These are phyloP conservation scores for Lasiodiplodia sp. DNA, from an alignment of 2,329 filamentous ascomycete species.

Conservation along the genomic window DNA sequence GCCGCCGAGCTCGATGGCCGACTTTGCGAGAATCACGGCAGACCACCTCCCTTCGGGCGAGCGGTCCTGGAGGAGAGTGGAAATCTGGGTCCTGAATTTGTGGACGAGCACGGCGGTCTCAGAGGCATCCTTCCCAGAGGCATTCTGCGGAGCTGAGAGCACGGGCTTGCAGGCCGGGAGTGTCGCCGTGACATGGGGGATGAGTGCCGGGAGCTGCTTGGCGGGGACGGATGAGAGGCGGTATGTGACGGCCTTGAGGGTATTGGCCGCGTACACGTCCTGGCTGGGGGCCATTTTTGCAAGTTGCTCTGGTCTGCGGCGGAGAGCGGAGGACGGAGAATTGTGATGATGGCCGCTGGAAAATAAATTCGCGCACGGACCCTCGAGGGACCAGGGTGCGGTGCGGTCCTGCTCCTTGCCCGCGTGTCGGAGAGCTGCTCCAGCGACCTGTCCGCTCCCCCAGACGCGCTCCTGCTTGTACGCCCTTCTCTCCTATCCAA, in stretches of 20 bases:
- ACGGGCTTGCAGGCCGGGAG: slow-evolving; percentile 63
- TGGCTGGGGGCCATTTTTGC: slow-evolving; percentile 24
- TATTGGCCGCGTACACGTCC: slow-evolving; percentile 12
- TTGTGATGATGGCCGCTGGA: slow-evolving; percentile 4
- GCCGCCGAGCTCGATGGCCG: slow-evolving; percentile 80
- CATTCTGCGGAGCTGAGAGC: slow-evolving; percentile 66
- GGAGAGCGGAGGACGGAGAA: slow-evolving; percentile 9
- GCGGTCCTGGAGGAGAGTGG: slow-evolving; percentile 78
- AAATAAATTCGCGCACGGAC: slow-evolving; percentile 28
- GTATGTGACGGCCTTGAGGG: slow-evolving; percentile 62
- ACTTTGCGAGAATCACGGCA: slow-evolving; percentile 80
- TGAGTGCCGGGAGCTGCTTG: slow-evolving; percentile 75
- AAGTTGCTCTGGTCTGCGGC: neutral
- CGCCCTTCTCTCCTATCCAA: slow-evolving; percentile 1
- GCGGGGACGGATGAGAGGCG: slow-evolving; percentile 74
- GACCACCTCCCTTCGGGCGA: slow-evolving; percentile 77
- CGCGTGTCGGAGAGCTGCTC: slow-evolving; percentile 17
- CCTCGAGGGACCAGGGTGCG: neutral
- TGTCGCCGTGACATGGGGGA: slow-evolving; percentile 69
- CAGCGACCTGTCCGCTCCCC: slow-evolving; percentile 24
- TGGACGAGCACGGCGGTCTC: slow-evolving; percentile 77
- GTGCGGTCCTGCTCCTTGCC: slow-evolving; percentile 20
- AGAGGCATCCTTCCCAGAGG: slow-evolving; percentile 67
- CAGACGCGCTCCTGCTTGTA: slow-evolving; percentile 25
- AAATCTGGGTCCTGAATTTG: slow-evolving; percentile 80